Conservation (phyloP, 345 rosid species). For the Brassica nigra region DNA sequence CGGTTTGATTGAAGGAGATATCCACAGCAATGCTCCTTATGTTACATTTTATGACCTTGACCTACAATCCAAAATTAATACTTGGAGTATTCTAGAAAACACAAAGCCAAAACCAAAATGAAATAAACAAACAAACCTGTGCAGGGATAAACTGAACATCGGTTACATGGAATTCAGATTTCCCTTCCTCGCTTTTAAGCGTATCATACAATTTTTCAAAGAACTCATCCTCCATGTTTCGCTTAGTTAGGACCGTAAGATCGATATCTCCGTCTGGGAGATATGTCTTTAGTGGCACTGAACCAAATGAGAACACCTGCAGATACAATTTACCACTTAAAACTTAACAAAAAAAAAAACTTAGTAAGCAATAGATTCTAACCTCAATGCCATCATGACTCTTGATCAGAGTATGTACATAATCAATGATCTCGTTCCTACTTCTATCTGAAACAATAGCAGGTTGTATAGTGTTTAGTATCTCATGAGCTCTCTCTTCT, state of each 20-base stretch:
- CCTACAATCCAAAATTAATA: constrained; percentile 49
- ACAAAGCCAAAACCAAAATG: constrained; percentile 8
- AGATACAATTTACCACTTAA: background rate
- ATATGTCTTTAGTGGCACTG: constrained; percentile 81
- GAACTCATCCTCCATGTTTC: constrained; percentile 58
- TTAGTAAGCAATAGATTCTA: constrained; percentile 27
- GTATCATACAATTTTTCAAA: constrained; percentile 50
- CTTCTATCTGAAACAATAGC: constrained; percentile 60
- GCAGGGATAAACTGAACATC: constrained; percentile 75
- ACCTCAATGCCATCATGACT: constrained; percentile 70
- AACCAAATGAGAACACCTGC: constrained; percentile 76
- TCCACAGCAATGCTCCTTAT: constrained; percentile 69
- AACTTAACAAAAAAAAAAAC: constrained; percentile 1
- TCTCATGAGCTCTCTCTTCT: constrained; percentile 76
- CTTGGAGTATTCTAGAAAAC: background rate
- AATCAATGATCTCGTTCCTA: constrained; percentile 63
- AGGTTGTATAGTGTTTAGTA: constrained; percentile 69
- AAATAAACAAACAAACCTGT: constrained; percentile 52
- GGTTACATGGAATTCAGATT: constrained; percentile 52
- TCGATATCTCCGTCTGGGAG: constrained; percentile 97
- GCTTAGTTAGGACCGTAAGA: constrained; percentile 66
- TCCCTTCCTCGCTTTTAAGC: constrained; percentile 53
- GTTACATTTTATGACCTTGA: constrained; percentile 71
- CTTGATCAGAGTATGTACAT: constrained; percentile 57
- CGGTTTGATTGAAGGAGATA: constrained; percentile 78